phyloP scores from a whole-genome alignment of 352 stramenopile genomes.

The Globisporangium carolinianum region DNA sequence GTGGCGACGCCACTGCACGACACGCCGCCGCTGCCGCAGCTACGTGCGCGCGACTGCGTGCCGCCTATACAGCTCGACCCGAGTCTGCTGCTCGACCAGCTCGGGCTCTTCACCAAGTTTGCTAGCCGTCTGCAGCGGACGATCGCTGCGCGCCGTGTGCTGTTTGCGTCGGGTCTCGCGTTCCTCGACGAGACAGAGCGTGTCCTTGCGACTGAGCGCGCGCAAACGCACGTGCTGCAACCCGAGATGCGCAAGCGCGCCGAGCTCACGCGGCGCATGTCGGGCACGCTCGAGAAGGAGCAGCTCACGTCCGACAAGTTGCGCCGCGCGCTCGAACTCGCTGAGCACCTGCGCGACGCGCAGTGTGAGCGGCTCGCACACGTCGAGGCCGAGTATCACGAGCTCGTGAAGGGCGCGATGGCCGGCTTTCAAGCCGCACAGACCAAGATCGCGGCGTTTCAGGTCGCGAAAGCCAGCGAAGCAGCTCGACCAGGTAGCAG shows the following conservation, averaged over 20 bases:
- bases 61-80: slow-evolving; percentile 23
- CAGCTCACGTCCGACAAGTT: slow-evolving; percentile 45
- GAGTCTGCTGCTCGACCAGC: slow-evolving; percentile 51
- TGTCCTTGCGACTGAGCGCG: slow-evolving; percentile 38
- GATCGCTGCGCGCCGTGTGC: slow-evolving; percentile 23
- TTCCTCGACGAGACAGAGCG: slow-evolving; percentile 52
- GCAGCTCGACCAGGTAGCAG: too few relatives aligned
- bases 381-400: slow-evolving; percentile 47
- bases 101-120: slow-evolving; percentile 32
- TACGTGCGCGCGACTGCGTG: slow-evolving; percentile 6
- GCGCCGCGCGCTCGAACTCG: slow-evolving; percentile 35
- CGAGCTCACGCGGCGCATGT: slow-evolving; percentile 43
- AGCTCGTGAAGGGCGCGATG: slow-evolving; percentile 32
- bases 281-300: slow-evolving; percentile 51
- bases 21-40: background rate
- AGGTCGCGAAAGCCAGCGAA: slow-evolving; percentile 20
- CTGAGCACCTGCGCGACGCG: slow-evolving; percentile 22
- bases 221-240: slow-evolving; percentile 38
- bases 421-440: slow-evolving; percentile 21
- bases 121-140: slow-evolving; percentile 20
- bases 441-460: slow-evolving; percentile 19
- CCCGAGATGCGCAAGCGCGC: slow-evolving; percentile 45
- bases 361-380: slow-evolving; percentile 32
- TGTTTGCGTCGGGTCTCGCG: slow-evolving; percentile 27
- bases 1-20: background rate